Percentiles rank a stretch among this genome's conserved stretches.
Evolutionary conservation across 805 yeast species (phyloP).

Genomic region (Yamadazyma laniorum): DNA sequence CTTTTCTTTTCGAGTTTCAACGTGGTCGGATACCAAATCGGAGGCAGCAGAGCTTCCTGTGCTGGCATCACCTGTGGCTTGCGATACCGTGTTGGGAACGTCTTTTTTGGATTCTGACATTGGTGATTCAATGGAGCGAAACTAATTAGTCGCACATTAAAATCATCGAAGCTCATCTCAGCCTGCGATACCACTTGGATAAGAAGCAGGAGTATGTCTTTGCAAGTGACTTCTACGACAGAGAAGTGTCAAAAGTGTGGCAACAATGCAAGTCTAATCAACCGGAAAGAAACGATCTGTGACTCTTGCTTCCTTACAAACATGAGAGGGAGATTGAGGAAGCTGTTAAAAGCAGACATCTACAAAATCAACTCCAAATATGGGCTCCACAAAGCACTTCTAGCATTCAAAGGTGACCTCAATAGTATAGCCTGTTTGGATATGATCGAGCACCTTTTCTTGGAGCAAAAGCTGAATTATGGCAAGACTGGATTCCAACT

Average conservation of each 20-base stretch:
- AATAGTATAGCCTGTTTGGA: constrained; percentile 71
- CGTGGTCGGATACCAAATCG: too few species aligned
- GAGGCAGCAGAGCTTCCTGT: too few species aligned
- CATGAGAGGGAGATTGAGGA: constrained; percentile 75
- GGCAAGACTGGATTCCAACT: constrained; percentile 70
- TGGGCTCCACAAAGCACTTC: constrained; percentile 45
- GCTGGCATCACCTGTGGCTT: too few species aligned
- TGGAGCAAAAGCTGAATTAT: constrained; percentile 58
- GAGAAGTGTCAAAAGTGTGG: constrained; percentile 51
- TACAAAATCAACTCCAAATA: constrained; percentile 56
- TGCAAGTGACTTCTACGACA: constrained; percentile 3
- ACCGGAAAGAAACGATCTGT: constrained; percentile 69
- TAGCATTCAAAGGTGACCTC: constrained; percentile 65
- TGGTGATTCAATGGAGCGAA: too few species aligned
- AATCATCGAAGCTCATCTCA: constrained; percentile 4
- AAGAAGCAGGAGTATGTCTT: constrained; percentile 9
- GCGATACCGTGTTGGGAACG: too few species aligned
- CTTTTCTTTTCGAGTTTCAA: constrained; percentile 33
- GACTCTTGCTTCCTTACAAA: constrained; percentile 66
- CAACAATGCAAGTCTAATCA: constrained; percentile 39
- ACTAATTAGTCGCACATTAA: too few species aligned
- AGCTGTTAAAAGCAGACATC: constrained; percentile 67
- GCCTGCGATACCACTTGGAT: too few species aligned
- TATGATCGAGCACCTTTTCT: constrained; percentile 56
- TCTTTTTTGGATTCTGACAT: too few species aligned